A percentile compares a stretch with the other conserved stretches of the same genome.
These are phyloP conservation scores for Viridothelium virens DNA, from an alignment of 495 filamentous ascomycete species.

Conservation along the genomic window DNA sequence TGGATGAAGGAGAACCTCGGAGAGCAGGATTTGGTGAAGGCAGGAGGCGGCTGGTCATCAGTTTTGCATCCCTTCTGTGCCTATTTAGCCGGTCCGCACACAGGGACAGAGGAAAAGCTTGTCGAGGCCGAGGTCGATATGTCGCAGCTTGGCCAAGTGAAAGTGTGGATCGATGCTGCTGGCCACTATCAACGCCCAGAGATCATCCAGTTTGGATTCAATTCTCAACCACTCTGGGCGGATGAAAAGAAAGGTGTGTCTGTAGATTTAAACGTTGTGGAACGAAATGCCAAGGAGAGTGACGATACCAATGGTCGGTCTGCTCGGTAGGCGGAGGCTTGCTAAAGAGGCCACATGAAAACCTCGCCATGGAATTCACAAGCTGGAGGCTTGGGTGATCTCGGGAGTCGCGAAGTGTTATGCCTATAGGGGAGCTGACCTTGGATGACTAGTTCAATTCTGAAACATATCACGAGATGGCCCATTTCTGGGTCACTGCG, in stretches of 20 bases:
- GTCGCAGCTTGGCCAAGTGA: constrained; percentile 32
- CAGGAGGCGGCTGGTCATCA: constrained; percentile 37
- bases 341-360: background rate
- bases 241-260: constrained; percentile 26
- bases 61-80: constrained; percentile 33
- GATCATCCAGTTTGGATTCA: constrained; percentile 33
- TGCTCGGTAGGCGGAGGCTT: background rate
- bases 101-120: constrained; percentile 31
- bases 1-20: constrained; percentile 41
- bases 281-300: background rate
- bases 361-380: no score
- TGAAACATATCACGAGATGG: no score
- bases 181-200: constrained; percentile 41
- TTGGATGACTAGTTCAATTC: no score
- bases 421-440: no score
- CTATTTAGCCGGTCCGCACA: constrained; percentile 30
- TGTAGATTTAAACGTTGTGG: background rate
- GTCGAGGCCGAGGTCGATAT: constrained; percentile 37
- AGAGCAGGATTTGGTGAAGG: constrained; percentile 37
- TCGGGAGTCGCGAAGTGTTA: no score
- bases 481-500: no score
- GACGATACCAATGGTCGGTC: background rate
- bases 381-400: no score
- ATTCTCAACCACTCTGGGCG: constrained; percentile 32
- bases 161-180: constrained; percentile 37